Evolutionary conservation across 805 yeast species (phyloP).

Genomic region (Maudiozyma barnettii): DNA sequence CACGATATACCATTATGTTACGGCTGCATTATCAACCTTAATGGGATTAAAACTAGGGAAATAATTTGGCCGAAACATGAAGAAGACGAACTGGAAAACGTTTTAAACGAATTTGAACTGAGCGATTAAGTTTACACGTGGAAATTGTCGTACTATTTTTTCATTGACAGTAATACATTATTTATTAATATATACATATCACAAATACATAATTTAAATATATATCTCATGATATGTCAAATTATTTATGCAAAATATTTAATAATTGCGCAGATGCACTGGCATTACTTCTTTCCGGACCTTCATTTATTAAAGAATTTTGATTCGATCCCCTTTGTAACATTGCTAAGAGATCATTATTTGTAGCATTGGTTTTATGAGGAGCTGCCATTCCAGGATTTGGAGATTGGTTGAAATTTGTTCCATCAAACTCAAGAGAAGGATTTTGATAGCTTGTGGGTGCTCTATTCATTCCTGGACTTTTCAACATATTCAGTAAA

Average conservation of each 20-base stretch:
- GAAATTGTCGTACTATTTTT: background rate
- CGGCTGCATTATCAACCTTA: conserved; percentile 63
- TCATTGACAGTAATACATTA: background rate
- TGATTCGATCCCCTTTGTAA: conserved; percentile 2
- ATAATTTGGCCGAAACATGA: conserved; percentile 33
- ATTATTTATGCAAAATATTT: background rate
- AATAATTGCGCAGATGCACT: conserved; percentile 1
- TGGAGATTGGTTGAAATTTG: background rate
- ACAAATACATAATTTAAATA: background rate
- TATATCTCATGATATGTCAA: background rate
- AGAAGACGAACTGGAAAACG: conserved; percentile 27
- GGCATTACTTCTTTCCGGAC: background rate
- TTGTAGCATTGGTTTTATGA: conserved; percentile 1
- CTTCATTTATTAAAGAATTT: background rate
- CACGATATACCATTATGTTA: conserved; percentile 45
- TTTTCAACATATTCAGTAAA: conserved; percentile 7
- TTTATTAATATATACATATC: background rate
- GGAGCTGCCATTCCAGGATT: background rate
- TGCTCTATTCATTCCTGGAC: background rate
- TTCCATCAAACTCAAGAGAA: background rate
- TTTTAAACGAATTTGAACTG: conserved; percentile 42
- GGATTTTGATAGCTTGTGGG: background rate
- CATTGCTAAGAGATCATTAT: conserved; percentile 6
- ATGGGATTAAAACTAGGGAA: conserved; percentile 31
- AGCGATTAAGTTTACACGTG: conserved; percentile 26